Evolutionary conservation across 805 yeast genomes (phyloP).

Genomic region (Ogataea ganodermae): DNA sequence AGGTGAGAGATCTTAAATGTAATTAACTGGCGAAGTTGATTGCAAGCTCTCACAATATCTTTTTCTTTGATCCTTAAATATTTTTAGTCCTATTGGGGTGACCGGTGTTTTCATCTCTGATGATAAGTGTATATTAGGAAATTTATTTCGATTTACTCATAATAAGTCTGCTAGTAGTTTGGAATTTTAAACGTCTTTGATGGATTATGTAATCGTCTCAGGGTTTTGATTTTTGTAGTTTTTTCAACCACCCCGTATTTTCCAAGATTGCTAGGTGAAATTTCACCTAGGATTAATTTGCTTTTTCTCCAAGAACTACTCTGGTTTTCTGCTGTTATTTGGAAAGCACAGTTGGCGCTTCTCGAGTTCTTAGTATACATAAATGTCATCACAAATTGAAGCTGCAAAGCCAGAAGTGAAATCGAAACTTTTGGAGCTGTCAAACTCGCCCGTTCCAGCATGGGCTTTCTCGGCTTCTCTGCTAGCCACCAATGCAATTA

Average conservation of each 20-base stretch:
- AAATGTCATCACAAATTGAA: neutral
- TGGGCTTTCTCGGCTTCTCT: slow-evolving; percentile 42
- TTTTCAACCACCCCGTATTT: neutral
- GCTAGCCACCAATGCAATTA: slow-evolving; percentile 27
- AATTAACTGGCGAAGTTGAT: slow-evolving; percentile 9
- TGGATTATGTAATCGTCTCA: slow-evolving; percentile 14
- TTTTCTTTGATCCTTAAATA: slow-evolving; percentile 20
- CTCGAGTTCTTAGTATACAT: too few relatives aligned
- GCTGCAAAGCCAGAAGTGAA: slow-evolving; percentile 4
- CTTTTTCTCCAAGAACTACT: neutral
- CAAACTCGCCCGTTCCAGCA: slow-evolving; percentile 50
- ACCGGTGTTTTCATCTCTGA: slow-evolving; percentile 7
- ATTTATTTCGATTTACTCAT: slow-evolving; percentile 17
- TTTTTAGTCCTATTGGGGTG: slow-evolving; percentile 23
- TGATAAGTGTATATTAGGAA: slow-evolving; percentile 28
- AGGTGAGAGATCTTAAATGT: slow-evolving; percentile 83
- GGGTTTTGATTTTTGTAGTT: neutral
- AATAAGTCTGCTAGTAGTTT: neutral
- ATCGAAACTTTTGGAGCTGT: slow-evolving; percentile 13
- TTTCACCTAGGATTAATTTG: neutral
- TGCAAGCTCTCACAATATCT: neutral
- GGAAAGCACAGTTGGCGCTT: too few relatives aligned
- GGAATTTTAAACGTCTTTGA: neutral
- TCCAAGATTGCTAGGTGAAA: slow-evolving; percentile 5
- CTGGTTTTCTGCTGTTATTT: neutral